These are phyloP conservation scores for Aphanomyces euteiches DNA, from an alignment of 352 stramenopile species.

Conservation along the genomic window DNA sequence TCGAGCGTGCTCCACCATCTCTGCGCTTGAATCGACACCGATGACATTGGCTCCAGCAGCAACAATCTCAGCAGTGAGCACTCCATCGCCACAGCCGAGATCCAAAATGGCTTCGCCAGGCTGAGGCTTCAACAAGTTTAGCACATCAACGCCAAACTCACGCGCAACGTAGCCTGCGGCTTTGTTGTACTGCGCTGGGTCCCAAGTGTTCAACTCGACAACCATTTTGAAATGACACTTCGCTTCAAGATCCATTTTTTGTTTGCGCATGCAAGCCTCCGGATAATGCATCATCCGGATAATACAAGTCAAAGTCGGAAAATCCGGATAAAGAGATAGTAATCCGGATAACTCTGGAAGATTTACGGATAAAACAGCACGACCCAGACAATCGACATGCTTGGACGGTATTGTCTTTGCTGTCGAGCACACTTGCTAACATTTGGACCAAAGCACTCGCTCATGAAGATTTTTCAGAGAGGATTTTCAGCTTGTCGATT, in stretches of 20 bases:
- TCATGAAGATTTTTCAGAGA: no score
- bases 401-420: no score
- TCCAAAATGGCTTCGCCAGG: slow-evolving; percentile 39
- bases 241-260: slow-evolving; percentile 5
- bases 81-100: slow-evolving; percentile 45
- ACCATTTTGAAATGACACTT: slow-evolving; percentile 6
- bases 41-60: background rate
- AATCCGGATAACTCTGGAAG: no score
- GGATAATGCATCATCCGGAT: background rate
- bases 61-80: slow-evolving; percentile 36
- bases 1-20: slow-evolving; percentile 5
- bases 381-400: no score
- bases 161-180: slow-evolving; percentile 41
- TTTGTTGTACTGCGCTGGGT: slow-evolving; percentile 37
- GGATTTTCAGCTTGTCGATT: no score
- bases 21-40: slow-evolving; percentile 5
- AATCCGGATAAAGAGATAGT: no score
- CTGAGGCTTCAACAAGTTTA: slow-evolving; percentile 37
- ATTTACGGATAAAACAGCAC: no score
- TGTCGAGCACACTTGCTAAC: no score
- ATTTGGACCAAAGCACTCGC: no score
- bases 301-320: background rate
- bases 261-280: background rate
- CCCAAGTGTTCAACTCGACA: slow-evolving; percentile 31
- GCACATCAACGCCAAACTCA: slow-evolving; percentile 38